A percentile compares a stretch with the other conserved stretches of the same genome.
Conservation (phyloP, 495 filamentous ascomycete species). For the Penicillium ucsense region DNA sequence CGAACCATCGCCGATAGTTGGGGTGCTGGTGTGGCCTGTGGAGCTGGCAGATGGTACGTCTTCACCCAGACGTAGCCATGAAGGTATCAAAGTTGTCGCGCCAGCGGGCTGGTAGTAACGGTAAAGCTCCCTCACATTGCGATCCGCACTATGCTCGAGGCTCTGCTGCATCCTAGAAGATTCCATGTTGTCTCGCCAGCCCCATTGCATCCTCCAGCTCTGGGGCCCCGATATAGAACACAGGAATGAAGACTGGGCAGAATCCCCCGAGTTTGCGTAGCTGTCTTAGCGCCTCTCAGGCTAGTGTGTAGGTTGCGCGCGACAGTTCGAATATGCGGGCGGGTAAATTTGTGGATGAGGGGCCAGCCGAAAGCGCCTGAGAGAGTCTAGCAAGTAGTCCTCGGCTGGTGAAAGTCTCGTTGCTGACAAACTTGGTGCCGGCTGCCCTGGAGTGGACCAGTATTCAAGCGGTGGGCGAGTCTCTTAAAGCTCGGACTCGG, state of each 20-base stretch:
- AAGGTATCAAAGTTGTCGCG: slow-evolving; percentile 8
- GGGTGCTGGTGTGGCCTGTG: slow-evolving; percentile 4
- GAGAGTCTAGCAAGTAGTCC: not conserved
- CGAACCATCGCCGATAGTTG: slow-evolving; percentile 4
- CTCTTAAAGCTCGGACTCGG: not conserved
- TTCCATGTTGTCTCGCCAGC: slow-evolving; percentile 9
- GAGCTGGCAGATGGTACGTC: slow-evolving; percentile 2
- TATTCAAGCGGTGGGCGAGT: slow-evolving; percentile 1
- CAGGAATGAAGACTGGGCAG: not conserved
- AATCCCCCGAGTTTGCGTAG: no score
- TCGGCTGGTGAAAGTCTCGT: not conserved
- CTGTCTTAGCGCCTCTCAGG: no score
- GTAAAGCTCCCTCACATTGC: slow-evolving; percentile 29
- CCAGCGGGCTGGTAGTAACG: slow-evolving; percentile 28
- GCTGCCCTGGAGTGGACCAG: slow-evolving; percentile 1
- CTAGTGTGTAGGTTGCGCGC: not conserved
- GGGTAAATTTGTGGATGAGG: not conserved
- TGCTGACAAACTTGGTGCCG: not conserved
- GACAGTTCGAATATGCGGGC: not conserved
- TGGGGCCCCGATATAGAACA: slow-evolving; percentile 18
- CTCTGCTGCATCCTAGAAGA: slow-evolving; percentile 2
- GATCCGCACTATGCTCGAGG: slow-evolving; percentile 12
- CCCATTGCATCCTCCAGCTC: slow-evolving; percentile 12
- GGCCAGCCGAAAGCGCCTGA: no score
- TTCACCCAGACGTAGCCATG: slow-evolving; percentile 9